Evolutionary conservation across 1,139 yeast species (phyloP), one percentile per base, ranked within the genome.

Genomic region (Magnusiomyces magnusii): DNA sequence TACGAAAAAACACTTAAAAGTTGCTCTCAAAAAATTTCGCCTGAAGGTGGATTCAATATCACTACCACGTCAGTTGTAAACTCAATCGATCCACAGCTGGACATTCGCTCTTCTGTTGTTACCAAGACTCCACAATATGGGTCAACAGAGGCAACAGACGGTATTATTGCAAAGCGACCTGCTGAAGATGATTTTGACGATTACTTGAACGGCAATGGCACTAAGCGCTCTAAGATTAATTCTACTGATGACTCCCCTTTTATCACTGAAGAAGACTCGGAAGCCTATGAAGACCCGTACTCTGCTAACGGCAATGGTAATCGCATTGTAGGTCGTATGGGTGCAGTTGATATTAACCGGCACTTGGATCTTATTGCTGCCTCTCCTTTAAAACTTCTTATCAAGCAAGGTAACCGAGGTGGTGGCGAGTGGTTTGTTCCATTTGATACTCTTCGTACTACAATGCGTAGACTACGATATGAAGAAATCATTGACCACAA

Each of bases 401-500:
- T 64, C 36, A 66, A 68, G 47, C 66, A 67, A 1, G 73, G 76
- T 25, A 70, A 68, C 57, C 66, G 71, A 24, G 73, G 73, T 28
- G 73, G 73, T 53, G 77, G 78, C 36, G 78, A 75, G 57, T 76
- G 78, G 78, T 68, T 66, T 54, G 76, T 77, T 17, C 74, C 76
- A 7, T 76, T 72, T 60, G 68, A 65, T 24, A 68, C 65, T 17
- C 66, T 72, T n/a, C 63, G 69, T 2, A 69, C 65, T 2, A 66
- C 66, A 2, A 64, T 88, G 47, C 82, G 83, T 66, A 80, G 80
- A 51, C 75, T 76, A 57, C 81, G 82, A 23, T 85, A 81, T 68
- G 95, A 88, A 62, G 76, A 81, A 31, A 71, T 87, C 36, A 75
- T 88, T 54, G 79, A 83, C 51, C 68, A 70, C 59, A 69, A 69